Evolutionary conservation across 2,329 filamentous ascomycete species (phyloP).

Genomic region (Escovopsis weberi): DNA sequence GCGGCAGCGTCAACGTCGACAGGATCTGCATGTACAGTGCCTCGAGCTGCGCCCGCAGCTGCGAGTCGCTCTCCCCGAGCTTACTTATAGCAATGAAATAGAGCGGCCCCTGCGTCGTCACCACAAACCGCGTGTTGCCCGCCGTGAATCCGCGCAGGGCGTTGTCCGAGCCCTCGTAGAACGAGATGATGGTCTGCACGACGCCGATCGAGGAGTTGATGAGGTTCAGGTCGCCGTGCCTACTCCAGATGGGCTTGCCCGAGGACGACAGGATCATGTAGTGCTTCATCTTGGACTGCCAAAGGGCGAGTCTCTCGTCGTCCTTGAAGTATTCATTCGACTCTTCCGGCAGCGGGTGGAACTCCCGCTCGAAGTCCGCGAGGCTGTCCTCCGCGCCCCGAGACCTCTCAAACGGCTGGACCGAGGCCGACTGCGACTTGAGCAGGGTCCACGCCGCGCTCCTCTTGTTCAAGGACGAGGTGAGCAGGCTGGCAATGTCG

Average conservation of each 20-base stretch:
- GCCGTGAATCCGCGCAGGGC: conserved; percentile 72
- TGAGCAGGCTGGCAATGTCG: conserved; percentile 71
- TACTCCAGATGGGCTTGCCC: conserved; percentile 92
- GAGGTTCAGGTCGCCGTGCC: conserved; percentile 78
- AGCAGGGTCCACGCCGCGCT: conserved; percentile 57
- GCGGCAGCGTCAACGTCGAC: conserved; percentile 83
- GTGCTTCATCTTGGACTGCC: conserved; percentile 91
- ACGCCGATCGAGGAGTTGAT: conserved; percentile 92
- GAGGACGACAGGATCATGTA: conserved; percentile 93
- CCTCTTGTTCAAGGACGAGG: conserved; percentile 50
- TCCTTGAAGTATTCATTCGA: conserved; percentile 27
- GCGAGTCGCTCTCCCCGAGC: conserved; percentile 79
- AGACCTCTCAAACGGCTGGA: conserved; percentile 45
- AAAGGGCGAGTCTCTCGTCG: conserved; percentile 51
- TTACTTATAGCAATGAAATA: conserved; percentile 90
- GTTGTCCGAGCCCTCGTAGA: conserved; percentile 73
- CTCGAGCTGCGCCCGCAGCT: conserved; percentile 77
- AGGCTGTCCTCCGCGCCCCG: conserved; percentile 38
- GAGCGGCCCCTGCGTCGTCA: conserved; percentile 71
- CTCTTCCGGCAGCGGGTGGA: conserved; percentile 55
- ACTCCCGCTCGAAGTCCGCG: conserved; percentile 59
- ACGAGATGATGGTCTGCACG: conserved; percentile 94
- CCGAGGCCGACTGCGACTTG: conserved; percentile 43
- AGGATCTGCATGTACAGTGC: conserved; percentile 97
- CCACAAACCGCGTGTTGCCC: conserved; percentile 72